Evolutionary conservation across 1,284 basidiomycete species (phyloP).

Genomic region (Sanghuangporus sanghuang): DNA sequence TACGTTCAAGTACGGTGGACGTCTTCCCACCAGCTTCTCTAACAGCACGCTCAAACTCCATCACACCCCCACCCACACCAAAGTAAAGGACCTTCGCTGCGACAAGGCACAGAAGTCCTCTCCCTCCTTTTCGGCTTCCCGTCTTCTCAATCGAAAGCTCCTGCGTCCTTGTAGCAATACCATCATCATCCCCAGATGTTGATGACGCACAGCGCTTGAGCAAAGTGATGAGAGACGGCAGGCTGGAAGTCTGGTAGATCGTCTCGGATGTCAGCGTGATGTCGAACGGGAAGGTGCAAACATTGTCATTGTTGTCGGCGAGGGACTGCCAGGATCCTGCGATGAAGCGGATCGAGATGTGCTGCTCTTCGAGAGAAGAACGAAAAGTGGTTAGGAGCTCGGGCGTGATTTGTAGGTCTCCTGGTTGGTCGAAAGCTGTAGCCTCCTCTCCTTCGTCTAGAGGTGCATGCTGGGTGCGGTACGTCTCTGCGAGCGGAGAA

Average conservation of each 20-base stretch:
- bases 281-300: constrained; percentile 43
- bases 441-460: constrained; percentile 27
- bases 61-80: constrained; percentile 88
- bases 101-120: constrained; percentile 50
- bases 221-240: constrained; percentile 59
- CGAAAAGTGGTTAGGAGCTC: constrained; percentile 64
- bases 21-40: constrained; percentile 32
- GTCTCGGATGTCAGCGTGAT: constrained; percentile 89
- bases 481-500: constrained; percentile 43
- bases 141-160: neutral
- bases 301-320: constrained; percentile 12
- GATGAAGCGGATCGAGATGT: constrained; percentile 70
- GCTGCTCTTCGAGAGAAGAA: constrained; percentile 43
- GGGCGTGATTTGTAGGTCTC: constrained; percentile 59
- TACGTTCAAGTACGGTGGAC: constrained; percentile 52
- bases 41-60: constrained; percentile 64
- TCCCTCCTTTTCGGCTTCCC: neutral
- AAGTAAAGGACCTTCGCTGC: constrained; percentile 94
- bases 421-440: constrained; percentile 28
- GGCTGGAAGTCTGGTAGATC: constrained; percentile 73
- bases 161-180: neutral
- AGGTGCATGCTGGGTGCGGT: constrained; percentile 26
- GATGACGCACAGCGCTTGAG: constrained; percentile 22
- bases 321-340: constrained; percentile 72
- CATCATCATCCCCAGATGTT: neutral